phyloP scores from a whole-genome alignment of 164 flowering plant genomes.

The Taxillus chinensis region DNA sequence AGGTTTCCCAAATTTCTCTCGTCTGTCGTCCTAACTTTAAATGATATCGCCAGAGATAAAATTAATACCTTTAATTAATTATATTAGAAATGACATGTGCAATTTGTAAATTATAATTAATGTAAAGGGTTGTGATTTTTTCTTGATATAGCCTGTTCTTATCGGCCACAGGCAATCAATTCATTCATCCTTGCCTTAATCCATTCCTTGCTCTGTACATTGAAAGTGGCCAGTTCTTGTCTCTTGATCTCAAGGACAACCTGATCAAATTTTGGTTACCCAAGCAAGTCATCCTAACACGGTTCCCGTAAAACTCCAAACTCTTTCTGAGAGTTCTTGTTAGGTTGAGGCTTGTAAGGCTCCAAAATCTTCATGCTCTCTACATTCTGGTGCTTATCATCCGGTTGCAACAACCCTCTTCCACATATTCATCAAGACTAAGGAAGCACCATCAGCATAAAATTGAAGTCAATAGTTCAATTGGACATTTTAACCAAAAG shows the following conservation, averaged over 20 bases:
- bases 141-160: no score
- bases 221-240: conserved; percentile 74
- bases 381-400: conserved; percentile 42
- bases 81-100: no score
- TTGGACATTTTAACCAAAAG: no score
- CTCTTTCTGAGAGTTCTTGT: conserved; percentile 61
- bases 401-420: conserved; percentile 39
- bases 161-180: conserved; percentile 83
- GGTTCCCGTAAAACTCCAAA: conserved; percentile 99
- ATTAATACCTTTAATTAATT: no score
- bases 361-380: conserved; percentile 50
- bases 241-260: conserved; percentile 72
- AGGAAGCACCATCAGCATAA: conserved; percentile 55
- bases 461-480: background rate
- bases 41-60: no score
- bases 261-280: conserved; percentile 87
- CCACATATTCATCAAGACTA: conserved; percentile 36
- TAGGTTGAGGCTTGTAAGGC: conserved; percentile 49
- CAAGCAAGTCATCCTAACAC: conserved; percentile 88
- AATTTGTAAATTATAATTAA: no score
- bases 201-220: conserved; percentile 64
- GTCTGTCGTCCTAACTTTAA: no score
- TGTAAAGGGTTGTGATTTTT: no score
- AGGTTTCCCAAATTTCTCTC: no score
- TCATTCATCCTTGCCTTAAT: conserved; percentile 67